phyloP scores from a whole-genome alignment of 176 grass and related monocot genomes.

The Eleusine indica region DNA sequence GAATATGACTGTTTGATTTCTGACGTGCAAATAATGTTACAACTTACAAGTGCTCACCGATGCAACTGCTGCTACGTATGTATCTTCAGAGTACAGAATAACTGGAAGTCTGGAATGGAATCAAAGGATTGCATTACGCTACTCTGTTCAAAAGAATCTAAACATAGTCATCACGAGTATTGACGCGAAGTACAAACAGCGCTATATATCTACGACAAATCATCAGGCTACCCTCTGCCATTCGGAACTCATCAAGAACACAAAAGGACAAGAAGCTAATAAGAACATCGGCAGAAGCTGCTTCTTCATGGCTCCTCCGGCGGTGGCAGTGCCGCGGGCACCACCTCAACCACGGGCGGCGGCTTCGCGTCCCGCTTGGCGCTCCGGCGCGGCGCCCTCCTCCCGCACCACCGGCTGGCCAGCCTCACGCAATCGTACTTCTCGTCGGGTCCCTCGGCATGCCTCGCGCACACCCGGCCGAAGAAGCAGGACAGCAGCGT shows the following conservation, averaged over 20 bases:
- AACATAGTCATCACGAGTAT: background rate
- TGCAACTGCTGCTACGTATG: background rate
- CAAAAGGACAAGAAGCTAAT: background rate
- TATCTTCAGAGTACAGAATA: slow-evolving; percentile 6
- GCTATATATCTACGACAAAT: no score
- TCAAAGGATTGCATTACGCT: background rate
- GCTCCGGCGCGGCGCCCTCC: slow-evolving; percentile 24
- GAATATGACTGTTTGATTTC: background rate
- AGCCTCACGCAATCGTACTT: slow-evolving; percentile 64
- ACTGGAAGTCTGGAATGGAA: background rate
- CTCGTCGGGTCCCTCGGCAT: slow-evolving; percentile 63
- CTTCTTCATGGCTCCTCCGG: slow-evolving; percentile 54
- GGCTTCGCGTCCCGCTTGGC: slow-evolving; percentile 49
- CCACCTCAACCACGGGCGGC: slow-evolving; percentile 16
- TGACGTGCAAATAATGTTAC: background rate
- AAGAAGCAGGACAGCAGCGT: slow-evolving; percentile 76
- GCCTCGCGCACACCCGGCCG: slow-evolving; percentile 57
- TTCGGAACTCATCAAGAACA: background rate
- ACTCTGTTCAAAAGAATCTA: background rate
- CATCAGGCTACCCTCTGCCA: background rate
- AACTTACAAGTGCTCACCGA: background rate
- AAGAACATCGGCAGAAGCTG: slow-evolving; percentile 24
- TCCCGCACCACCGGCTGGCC: slow-evolving; percentile 48
- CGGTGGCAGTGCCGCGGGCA: slow-evolving; percentile 34
- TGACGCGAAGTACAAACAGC: slow-evolving; percentile 1